Conservation (phyloP, 2,329 filamentous ascomycete genomes). For the Escovopsis sp. region DNA sequence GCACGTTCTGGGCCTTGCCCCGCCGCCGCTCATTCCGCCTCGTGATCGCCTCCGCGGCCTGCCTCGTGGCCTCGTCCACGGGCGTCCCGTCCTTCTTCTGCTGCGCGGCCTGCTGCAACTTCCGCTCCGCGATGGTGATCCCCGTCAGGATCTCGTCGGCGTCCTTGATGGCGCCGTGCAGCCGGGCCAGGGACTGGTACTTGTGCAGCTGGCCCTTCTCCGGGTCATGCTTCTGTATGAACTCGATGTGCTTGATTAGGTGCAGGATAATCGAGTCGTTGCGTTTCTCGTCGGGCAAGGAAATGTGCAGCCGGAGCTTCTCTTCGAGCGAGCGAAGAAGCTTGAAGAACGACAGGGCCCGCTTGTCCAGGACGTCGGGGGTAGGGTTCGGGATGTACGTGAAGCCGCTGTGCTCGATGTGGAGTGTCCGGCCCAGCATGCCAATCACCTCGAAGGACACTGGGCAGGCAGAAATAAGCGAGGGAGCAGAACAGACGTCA, state of each 20-base stretch:
- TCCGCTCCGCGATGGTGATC: slow-evolving; percentile 8
- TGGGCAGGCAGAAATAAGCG: slow-evolving; percentile 10
- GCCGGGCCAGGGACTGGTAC: slow-evolving; percentile 20
- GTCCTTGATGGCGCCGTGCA: slow-evolving; percentile 25
- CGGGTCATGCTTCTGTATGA: slow-evolving; percentile 11
- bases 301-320: slow-evolving; percentile 13
- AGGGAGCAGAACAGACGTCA: no score
- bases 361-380: slow-evolving; percentile 35
- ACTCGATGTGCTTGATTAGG: slow-evolving; percentile 13
- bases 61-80: neutral
- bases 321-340: slow-evolving; percentile 24
- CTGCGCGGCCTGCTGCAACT: neutral
- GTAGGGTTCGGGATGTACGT: slow-evolving; percentile 43
- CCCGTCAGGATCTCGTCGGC: slow-evolving; percentile 29
- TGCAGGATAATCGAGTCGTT: slow-evolving; percentile 7
- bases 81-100: neutral
- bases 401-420: slow-evolving; percentile 33
- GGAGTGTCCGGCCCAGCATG: slow-evolving; percentile 37
- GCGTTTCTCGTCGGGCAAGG: slow-evolving; percentile 8
- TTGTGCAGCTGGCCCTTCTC: slow-evolving; percentile 11
- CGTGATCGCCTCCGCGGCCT: slow-evolving; percentile 5
- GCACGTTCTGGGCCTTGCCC: slow-evolving; percentile 27
- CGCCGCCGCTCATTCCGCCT: slow-evolving; percentile 8
- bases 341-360: slow-evolving; percentile 27
- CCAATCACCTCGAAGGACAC: slow-evolving; percentile 43